phyloP scores from a whole-genome alignment of 148 eudicot species.

The Cornus controversa region DNA sequence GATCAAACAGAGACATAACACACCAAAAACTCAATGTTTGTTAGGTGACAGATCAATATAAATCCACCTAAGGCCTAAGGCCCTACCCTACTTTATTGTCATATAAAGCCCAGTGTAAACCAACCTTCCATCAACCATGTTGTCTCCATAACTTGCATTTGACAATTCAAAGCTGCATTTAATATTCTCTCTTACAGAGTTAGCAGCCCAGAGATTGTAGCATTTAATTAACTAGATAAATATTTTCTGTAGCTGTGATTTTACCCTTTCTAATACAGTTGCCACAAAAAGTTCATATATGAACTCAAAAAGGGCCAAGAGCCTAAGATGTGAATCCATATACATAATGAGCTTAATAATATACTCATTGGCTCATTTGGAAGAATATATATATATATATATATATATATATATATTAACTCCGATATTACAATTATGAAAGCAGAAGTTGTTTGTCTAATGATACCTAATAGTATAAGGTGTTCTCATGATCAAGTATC shows the following conservation, averaged over 20 bases:
- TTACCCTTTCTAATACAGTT: neutral
- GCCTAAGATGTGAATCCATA: neutral
- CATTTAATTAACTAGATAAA: too few relatives aligned
- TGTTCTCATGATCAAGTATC: neutral
- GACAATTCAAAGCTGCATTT: neutral
- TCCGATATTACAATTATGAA: neutral
- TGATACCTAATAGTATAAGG: neutral
- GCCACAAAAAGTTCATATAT: neutral
- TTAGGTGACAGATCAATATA: too few relatives aligned
- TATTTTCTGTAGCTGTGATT: neutral
- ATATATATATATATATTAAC: neutral
- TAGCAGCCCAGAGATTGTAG: neutral
- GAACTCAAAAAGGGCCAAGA: neutral
- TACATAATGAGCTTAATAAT: neutral
- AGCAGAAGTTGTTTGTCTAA: neutral
- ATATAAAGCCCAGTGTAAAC: too few relatives aligned
- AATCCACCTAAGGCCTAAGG: too few relatives aligned
- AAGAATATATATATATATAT: too few relatives aligned
- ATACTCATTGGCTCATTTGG: neutral
- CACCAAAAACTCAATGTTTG: too few relatives aligned
- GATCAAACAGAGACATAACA: too few relatives aligned
- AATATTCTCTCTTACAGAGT: neutral
- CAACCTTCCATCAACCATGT: too few relatives aligned
- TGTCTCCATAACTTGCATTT: neutral
- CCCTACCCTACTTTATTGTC: too few relatives aligned